Evolutionary conservation across 192 early-diverging fungal genomes (phyloP), one percentile per base, ranked within the genome.

Genomic region (Cetraspora pellucida): DNA sequence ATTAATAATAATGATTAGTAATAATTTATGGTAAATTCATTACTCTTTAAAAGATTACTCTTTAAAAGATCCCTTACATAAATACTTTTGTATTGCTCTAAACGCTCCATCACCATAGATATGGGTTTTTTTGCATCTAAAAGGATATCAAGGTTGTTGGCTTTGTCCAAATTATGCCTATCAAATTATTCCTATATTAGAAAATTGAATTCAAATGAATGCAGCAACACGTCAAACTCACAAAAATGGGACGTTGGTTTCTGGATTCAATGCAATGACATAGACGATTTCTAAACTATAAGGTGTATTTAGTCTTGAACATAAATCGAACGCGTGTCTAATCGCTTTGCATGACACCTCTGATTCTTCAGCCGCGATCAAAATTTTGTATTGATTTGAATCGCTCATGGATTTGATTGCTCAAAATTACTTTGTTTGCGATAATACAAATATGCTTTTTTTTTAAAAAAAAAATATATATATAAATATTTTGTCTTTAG

Each of bases 131-230:
- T 54, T 61, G 74, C 74, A 17, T 76, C 74, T 17, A 66, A 14
- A 46, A 65, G 46, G 37, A 76, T 76, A 66, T 76, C 74, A 65
- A 76, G 37, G 50, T 76, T 76, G 50, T 66, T 76, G n/a, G 74
- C 74, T 65, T 46, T 59, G 19, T 76, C 74, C 10, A 76, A 43
- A 76, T 66, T 76, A 65, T 49, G 43, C 23, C 74, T 76, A 31
- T 37, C n/a, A 70, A 5, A 50, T 49, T 47, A 31, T 58, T 50
- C 30, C 3, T 25, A 45, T 19, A 31, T 73, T 16, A 55, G 10
- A 37, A 10, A 55, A 11, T 37, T 30, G 23, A 0, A n/a, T 58
- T 70, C 3, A 1, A 6, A 16, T 6, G 7, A 37, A 37, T 2
- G 3, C 7, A 6, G 3, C 37, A 37, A 37, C 37, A 37, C 37